Percentiles rank a stretch among this genome's conserved stretches.
phyloP scores from a whole-genome alignment of 2,329 filamentous ascomycete genomes.

The Cladosporium sp. region DNA sequence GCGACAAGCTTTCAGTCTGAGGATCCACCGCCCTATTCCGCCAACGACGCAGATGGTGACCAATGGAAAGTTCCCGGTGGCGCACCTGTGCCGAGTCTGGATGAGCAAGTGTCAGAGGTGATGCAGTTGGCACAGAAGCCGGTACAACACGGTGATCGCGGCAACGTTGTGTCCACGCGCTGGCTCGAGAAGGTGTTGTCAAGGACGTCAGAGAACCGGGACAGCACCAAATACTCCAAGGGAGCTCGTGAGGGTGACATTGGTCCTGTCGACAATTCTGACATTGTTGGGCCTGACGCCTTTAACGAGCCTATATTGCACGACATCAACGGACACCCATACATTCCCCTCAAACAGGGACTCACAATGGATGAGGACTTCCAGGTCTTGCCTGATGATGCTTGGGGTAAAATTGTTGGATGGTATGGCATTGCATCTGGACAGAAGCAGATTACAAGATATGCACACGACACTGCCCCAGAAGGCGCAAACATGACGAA shows the following conservation, averaged over 20 bases:
- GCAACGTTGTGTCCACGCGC: constrained; percentile 69
- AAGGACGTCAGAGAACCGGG: constrained; percentile 55
- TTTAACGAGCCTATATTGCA: constrained; percentile 23
- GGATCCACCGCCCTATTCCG: constrained; percentile 20
- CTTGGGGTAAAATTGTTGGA: constrained; percentile 73
- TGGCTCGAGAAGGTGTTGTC: constrained; percentile 75
- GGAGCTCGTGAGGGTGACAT: constrained; percentile 58
- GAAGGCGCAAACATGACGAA: constrained; percentile 55
- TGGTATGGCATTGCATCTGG: constrained; percentile 76
- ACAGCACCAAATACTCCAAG: constrained; percentile 54
- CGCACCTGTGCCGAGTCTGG: constrained; percentile 26
- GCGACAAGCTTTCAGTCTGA: constrained; percentile 21
- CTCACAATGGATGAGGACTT: constrained; percentile 63
- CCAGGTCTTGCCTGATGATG: constrained; percentile 69
- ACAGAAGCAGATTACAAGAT: constrained; percentile 67
- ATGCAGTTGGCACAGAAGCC: constrained; percentile 53
- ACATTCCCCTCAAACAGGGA: constrained; percentile 69
- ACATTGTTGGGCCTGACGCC: constrained; percentile 55
- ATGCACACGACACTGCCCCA: constrained; percentile 69
- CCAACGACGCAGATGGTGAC: constrained; percentile 14
- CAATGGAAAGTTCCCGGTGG: not conserved
- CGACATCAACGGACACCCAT: constrained; percentile 35
- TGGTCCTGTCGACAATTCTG: constrained; percentile 81
- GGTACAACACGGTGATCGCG: constrained; percentile 65
- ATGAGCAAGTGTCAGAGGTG: constrained; percentile 72